A percentile compares a stretch with the other conserved stretches of the same genome.
Conservation (phyloP, 1,284 basidiomycete species). For the Abortiporus biennis region DNA sequence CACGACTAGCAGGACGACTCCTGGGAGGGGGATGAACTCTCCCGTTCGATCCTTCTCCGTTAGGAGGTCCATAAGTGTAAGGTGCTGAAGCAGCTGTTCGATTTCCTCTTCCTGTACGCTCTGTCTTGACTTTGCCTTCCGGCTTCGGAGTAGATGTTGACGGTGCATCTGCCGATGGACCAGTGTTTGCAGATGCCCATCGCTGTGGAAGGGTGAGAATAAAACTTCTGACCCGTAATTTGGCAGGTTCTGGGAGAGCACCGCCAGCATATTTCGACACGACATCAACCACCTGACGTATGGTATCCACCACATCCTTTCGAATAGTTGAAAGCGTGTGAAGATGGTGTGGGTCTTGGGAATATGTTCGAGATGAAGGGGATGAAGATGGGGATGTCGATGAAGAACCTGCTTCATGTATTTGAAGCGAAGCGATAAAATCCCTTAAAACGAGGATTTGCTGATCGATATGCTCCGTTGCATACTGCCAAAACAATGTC, state of each 20-base stretch:
- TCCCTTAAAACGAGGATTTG: conserved; percentile 82
- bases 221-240: conserved; percentile 70
- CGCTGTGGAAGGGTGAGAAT: conserved; percentile 78
- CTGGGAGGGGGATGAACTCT: conserved; percentile 22
- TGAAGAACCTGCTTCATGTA: conserved; percentile 20
- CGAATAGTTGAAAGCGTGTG: conserved; percentile 70
- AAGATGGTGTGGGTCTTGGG: conserved; percentile 30
- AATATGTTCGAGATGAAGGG: conserved; percentile 33
- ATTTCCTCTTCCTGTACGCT: conserved; percentile 3
- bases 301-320: conserved; percentile 78
- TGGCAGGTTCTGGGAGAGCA: conserved; percentile 80
- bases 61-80: conserved; percentile 23
- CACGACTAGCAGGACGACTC: conserved; percentile 28
- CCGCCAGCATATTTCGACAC: conserved; percentile 83
- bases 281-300: conserved; percentile 85
- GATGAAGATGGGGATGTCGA: conserved; percentile 17
- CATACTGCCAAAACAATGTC: conserved; percentile 52
- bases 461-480: conserved; percentile 81
- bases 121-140: conserved; percentile 9
- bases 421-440: conserved; percentile 70
- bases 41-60: conserved; percentile 11
- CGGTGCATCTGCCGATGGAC: not conserved
- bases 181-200: conserved; percentile 48
- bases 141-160: conserved; percentile 5
- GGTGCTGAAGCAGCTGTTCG: conserved; percentile 18